These are phyloP conservation scores for Thalassiosira exigua DNA, from an alignment of 352 stramenopile species.

Conservation along the genomic window DNA sequence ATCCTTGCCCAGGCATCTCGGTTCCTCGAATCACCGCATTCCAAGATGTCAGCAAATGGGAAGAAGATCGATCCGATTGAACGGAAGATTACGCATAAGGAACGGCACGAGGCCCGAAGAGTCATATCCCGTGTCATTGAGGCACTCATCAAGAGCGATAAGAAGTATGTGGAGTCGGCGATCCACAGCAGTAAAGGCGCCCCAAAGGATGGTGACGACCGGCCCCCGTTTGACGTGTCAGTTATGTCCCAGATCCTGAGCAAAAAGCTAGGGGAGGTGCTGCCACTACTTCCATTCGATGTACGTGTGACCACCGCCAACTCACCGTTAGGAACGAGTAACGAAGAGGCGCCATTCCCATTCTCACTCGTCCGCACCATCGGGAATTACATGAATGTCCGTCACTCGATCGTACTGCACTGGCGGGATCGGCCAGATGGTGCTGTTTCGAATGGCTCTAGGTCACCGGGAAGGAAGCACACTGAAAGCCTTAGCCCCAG, in stretches of 20 bases:
- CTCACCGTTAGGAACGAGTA: conserved; percentile 52
- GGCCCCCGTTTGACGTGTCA: conserved; percentile 59
- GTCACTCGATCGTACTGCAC: conserved; percentile 74
- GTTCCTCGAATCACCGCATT: conserved; percentile 64
- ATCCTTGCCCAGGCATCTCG: conserved; percentile 80
- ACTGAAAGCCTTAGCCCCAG: conserved; percentile 12
- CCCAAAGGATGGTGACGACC: conserved; percentile 23
- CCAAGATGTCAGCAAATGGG: conserved; percentile 44
- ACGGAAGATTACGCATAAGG: conserved; percentile 43
- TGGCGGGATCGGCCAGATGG: conserved; percentile 60
- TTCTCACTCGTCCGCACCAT: conserved; percentile 83
- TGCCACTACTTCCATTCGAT: conserved; percentile 81
- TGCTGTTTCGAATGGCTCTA: conserved; percentile 5
- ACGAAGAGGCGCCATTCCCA: conserved; percentile 74
- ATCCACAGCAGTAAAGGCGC: conserved; percentile 57
- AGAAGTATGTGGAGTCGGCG: conserved; percentile 63
- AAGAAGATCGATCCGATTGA: conserved; percentile 42
- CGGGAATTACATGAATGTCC: conserved; percentile 81
- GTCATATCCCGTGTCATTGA: conserved; percentile 77
- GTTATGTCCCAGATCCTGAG: conserved; percentile 63
- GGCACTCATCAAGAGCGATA: conserved; percentile 72
- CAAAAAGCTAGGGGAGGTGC: conserved; percentile 66
- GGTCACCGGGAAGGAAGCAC: conserved; percentile 10
- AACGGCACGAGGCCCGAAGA: conserved; percentile 52
- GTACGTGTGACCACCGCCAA: conserved; percentile 70